Evolutionary conservation across 345 rosid genomes (phyloP).

Genomic region (Barbarea vulgaris): DNA sequence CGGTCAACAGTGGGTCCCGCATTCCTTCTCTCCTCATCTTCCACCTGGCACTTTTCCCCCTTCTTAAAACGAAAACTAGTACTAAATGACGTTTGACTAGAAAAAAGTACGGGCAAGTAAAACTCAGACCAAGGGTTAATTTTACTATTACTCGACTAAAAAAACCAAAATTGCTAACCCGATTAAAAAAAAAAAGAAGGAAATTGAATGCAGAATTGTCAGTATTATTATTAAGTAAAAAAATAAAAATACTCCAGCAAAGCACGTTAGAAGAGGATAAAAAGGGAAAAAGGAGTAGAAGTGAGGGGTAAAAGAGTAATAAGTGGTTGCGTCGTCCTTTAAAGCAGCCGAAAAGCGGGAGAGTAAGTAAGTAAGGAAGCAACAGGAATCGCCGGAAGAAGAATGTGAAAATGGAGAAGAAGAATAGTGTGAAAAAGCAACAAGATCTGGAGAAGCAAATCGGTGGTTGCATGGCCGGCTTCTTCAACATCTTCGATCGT

Average conservation of each 20-base stretch:
- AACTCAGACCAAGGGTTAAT: not conserved
- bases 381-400: constrained; percentile 2
- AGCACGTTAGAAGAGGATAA: constrained; percentile 19
- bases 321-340: constrained; percentile 26
- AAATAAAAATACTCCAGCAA: not conserved
- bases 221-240: not conserved
- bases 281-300: constrained; percentile 2
- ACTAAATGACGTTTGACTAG: not conserved
- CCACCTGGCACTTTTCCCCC: not conserved
- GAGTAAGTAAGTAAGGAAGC: constrained; percentile 30
- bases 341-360: constrained; percentile 85
- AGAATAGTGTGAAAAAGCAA: constrained; percentile 13
- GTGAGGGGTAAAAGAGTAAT: constrained; percentile 38
- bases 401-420: constrained; percentile 40
- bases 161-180: not conserved
- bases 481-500: constrained; percentile 94
- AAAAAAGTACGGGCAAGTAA: not conserved
- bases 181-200: not conserved
- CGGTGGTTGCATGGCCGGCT: constrained; percentile 96
- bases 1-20: constrained; percentile 31
- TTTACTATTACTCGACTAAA: not conserved
- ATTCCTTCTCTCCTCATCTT: not conserved
- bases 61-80: not conserved
- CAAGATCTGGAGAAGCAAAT: constrained; percentile 52
- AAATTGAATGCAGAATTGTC: constrained; percentile 25